These are phyloP conservation scores for Pichia paraexigua DNA, from an alignment of 805 yeast genomes.

Conservation along the genomic window DNA sequence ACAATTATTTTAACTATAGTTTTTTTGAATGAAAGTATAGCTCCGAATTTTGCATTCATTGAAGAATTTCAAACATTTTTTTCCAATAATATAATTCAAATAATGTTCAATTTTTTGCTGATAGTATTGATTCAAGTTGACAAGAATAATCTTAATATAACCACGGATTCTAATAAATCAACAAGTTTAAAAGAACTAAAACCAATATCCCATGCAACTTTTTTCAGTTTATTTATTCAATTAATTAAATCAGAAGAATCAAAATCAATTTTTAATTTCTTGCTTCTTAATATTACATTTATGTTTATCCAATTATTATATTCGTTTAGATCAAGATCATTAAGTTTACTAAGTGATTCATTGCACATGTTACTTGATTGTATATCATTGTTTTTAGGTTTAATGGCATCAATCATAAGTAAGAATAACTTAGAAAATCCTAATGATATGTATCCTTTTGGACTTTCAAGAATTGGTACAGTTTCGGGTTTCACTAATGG, in stretches of 20 bases:
- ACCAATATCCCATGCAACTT: constrained; percentile 6
- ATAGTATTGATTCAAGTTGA: constrained; percentile 9
- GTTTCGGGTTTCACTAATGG: constrained; percentile 96
- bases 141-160: background rate
- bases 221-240: constrained; percentile 24
- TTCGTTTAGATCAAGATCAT: constrained; percentile 85
- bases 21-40: constrained; percentile 9
- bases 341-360: constrained; percentile 88
- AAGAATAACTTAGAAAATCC: constrained; percentile 22
- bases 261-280: constrained; percentile 78
- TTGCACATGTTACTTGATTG: constrained; percentile 96
- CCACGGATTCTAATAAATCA: background rate
- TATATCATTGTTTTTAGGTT: constrained; percentile 78
- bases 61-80: constrained; percentile 4
- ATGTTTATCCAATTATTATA: constrained; percentile 92
- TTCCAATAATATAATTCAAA: constrained; percentile 7
- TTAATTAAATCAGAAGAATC: constrained; percentile 57
- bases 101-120: constrained; percentile 10
- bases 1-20: constrained; percentile 7
- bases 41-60: constrained; percentile 5
- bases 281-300: constrained; percentile 78
- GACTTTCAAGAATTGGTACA: constrained; percentile 76
- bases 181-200: background rate
- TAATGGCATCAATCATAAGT: constrained; percentile 64
- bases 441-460: constrained; percentile 62